A percentile compares a stretch with the other conserved stretches of the same genome.
phyloP scores from a whole-genome alignment of 1,284 basidiomycete genomes.

The Porodaedalea pini region DNA sequence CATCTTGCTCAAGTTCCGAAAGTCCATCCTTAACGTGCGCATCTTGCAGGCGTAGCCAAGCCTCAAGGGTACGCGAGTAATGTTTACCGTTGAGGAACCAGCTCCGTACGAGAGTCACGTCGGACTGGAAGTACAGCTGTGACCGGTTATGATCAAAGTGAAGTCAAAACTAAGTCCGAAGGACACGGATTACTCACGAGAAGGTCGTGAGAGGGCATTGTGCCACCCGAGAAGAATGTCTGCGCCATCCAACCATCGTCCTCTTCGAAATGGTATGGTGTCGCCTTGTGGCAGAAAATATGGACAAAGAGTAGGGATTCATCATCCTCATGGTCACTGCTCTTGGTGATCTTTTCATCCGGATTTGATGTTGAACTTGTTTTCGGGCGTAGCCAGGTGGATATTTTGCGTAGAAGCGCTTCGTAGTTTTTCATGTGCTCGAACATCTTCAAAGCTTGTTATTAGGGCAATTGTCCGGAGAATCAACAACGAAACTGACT shows the following conservation, averaged over 20 bases:
- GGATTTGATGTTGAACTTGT: constrained; percentile 28
- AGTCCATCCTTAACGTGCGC: constrained; percentile 48
- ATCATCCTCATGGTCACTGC: constrained; percentile 30
- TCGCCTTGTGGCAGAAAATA: constrained; percentile 69
- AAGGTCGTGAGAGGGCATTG: constrained; percentile 68
- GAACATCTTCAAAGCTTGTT: constrained; percentile 53
- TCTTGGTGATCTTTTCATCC: constrained; percentile 9
- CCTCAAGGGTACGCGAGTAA: constrained; percentile 66
- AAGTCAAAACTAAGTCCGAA: background rate
- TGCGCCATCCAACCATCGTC: constrained; percentile 77
- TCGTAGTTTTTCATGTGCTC: constrained; percentile 84
- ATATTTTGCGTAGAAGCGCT: constrained; percentile 59
- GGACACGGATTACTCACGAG: constrained; percentile 39
- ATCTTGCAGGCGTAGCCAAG: constrained; percentile 69
- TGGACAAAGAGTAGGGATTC: constrained; percentile 67
- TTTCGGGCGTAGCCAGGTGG: constrained; percentile 56
- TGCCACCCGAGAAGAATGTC: constrained; percentile 72
- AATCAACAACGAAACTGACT: constrained; percentile 29
- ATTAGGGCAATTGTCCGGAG: background rate
- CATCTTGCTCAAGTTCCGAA: constrained; percentile 47
- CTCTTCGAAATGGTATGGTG: constrained; percentile 72
- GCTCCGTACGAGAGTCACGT: constrained; percentile 55
- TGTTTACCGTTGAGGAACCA: constrained; percentile 68
- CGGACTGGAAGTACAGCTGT: constrained; percentile 66
- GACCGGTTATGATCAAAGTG: constrained; percentile 2